Evolutionary conservation across 129 eudicot species (phyloP).

Genomic region (sunflower (Helianthus annuus)): DNA sequence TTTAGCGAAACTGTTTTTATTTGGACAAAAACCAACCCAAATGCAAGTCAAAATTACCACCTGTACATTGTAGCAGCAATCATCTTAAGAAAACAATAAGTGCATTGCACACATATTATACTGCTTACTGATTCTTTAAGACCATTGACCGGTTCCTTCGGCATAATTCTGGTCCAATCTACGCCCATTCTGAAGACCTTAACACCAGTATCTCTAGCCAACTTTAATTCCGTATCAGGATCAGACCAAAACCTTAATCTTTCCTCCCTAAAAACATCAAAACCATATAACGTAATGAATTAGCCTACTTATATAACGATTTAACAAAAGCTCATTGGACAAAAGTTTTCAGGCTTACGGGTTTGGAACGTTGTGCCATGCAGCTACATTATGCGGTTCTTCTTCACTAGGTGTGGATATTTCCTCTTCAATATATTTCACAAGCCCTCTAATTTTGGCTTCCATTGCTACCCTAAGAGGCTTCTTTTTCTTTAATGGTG

Average conservation of each 20-base stretch:
- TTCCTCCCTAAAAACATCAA: slow-evolving; percentile 76
- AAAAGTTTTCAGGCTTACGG: slow-evolving; percentile 63
- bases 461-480: slow-evolving; percentile 77
- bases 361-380: slow-evolving; percentile 99
- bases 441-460: slow-evolving; percentile 85
- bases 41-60: neutral
- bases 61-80: slow-evolving; percentile 4
- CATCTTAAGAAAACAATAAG: slow-evolving; percentile 5
- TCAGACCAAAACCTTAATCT: slow-evolving; percentile 99
- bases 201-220: slow-evolving; percentile 87
- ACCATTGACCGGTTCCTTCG: slow-evolving; percentile 78
- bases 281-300: neutral
- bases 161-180: slow-evolving; percentile 99
- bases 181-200: slow-evolving; percentile 94
- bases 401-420: slow-evolving; percentile 55
- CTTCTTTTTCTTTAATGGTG: slow-evolving; percentile 53
- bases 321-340: neutral
- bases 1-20: neutral
- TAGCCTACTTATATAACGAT: neutral
- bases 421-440: slow-evolving; percentile 45
- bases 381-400: slow-evolving; percentile 71
- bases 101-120: slow-evolving; percentile 15
- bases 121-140: slow-evolving; percentile 64
- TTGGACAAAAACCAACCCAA: neutral
- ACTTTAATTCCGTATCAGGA: slow-evolving; percentile 89